phyloP scores from a whole-genome alignment of 1,284 basidiomycete genomes.

The Xerocomus minutiporus region DNA sequence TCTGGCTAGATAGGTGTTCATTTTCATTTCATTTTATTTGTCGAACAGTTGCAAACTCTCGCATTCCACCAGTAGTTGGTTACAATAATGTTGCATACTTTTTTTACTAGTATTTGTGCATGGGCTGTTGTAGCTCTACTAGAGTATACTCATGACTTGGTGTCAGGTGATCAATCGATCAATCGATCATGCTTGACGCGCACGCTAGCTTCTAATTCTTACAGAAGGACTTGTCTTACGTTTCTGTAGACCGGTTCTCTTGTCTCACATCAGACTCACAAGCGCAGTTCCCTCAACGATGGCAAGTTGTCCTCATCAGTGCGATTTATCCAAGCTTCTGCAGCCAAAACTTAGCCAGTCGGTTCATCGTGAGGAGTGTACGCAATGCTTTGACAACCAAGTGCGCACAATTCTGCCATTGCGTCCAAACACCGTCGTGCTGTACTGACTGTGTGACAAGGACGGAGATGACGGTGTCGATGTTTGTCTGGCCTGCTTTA shows the following conservation, averaged over 20 bases:
- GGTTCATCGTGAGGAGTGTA: slow-evolving; percentile 87
- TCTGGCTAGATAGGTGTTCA: background rate
- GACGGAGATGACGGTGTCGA: slow-evolving; percentile 77
- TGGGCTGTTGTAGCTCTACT: background rate
- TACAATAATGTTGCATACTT: background rate
- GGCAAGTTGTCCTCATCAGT: slow-evolving; percentile 25
- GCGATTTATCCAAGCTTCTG: slow-evolving; percentile 22
- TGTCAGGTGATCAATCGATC: too few species aligned
- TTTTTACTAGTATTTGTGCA: background rate
- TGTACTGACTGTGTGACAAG: slow-evolving; percentile 36
- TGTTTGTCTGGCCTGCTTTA: slow-evolving; percentile 91
- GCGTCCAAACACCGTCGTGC: background rate
- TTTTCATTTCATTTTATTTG: background rate
- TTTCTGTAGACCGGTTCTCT: too few species aligned
- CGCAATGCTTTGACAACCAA: slow-evolving; percentile 95
- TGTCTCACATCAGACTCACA: too few species aligned
- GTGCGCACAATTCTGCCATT: slow-evolving; percentile 39
- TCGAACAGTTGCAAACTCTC: background rate
- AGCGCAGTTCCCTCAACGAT: slow-evolving; percentile 9
- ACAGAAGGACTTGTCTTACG: too few species aligned
- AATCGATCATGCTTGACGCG: too few species aligned
- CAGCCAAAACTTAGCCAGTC: slow-evolving; percentile 44
- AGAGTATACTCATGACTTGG: too few species aligned
- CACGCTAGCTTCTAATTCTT: too few species aligned
- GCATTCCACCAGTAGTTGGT: background rate